Base-by-base conservation (phyloP, 352 stramenopile genomes). In the Globisporangium emineosum region DNA sequence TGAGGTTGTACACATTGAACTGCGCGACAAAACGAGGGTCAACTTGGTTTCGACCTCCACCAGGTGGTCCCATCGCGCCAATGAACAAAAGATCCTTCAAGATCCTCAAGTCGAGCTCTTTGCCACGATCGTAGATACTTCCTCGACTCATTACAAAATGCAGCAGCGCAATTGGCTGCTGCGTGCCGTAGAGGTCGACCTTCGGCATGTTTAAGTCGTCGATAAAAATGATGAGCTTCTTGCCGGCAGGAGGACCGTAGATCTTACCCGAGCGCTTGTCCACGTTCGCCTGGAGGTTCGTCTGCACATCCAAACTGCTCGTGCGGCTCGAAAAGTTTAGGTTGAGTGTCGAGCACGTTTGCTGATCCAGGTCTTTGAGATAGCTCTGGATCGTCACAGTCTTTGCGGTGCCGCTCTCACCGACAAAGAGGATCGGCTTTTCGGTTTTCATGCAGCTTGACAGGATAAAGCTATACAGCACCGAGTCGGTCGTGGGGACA, bases 141-240 rank as follows among this genome's bases (percentile, higher is more conserved):
- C 92, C 92, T 33, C 89, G 81, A 35, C 78, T 94, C 69, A 98
- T 94, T 13, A 98, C 77, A 65, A 98, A 98, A 56, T 98, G 90
- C 21, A 98, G 75, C 15, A 98, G 72, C 3, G 95, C 93, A 60
- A 98, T 98, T 0, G 96, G 96, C 64, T 98, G 93, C 71, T 98
- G 96, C 2, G 96, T 98, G 53, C 96, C 96, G 69, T 98, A 98
- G 12, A 93, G 67, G 70, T 98, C 96, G 3, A 98, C 92, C 66
- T 97, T 98, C 37, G 96, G 96, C 95, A 98, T 98, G 71, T 98
- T 98, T 63, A 98, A 76, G 71, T 98, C 96, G 65, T 98, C 96
- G 47, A 98, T 91, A 62, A 98, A 98, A 25, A 98, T 78, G 50
- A 98, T 73, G 10, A 98, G 79, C 53, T 98, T 97, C 71, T 98